Conservation (phyloP, 2,329 filamentous ascomycete genomes). For the Sporothrix inflata region DNA sequence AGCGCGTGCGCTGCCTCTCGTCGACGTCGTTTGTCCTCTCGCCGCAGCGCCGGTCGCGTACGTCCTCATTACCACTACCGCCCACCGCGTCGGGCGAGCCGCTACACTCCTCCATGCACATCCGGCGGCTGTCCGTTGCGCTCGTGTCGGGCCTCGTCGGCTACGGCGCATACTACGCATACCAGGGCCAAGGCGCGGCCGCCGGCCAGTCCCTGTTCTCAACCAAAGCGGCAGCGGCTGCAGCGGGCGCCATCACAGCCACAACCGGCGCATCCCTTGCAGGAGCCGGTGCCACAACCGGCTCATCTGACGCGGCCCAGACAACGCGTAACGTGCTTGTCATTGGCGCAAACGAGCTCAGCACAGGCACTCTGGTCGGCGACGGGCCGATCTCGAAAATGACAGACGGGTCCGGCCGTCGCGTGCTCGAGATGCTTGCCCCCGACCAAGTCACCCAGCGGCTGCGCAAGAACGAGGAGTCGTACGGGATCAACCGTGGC, state of each 20-base stretch:
- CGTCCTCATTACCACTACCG: slow-evolving; percentile 27
- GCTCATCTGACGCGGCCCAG: slow-evolving; percentile 10
- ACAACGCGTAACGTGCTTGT: slow-evolving; percentile 72
- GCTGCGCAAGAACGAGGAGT: slow-evolving; percentile 86
- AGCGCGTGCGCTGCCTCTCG: slow-evolving; percentile 48
- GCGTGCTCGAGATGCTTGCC: slow-evolving; percentile 93
- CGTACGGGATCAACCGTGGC: slow-evolving; percentile 85
- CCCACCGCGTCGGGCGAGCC: slow-evolving; percentile 47
- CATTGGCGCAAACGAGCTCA: slow-evolving; percentile 87
- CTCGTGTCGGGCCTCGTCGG: slow-evolving; percentile 72
- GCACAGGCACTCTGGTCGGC: slow-evolving; percentile 82
- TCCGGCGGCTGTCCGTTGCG: slow-evolving; percentile 68
- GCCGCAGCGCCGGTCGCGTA: slow-evolving; percentile 25
- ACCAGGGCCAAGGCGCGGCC: slow-evolving; percentile 49
- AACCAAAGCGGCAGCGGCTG: slow-evolving; percentile 22
- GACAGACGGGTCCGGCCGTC: slow-evolving; percentile 79
- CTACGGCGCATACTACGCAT: slow-evolving; percentile 77
- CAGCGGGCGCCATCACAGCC: slow-evolving; percentile 33
- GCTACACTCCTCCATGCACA: slow-evolving; percentile 73
- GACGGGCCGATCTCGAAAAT: slow-evolving; percentile 87
- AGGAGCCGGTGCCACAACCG: neutral
- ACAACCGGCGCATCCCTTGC: neutral
- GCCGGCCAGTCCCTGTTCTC: slow-evolving; percentile 24
- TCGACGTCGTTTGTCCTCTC: slow-evolving; percentile 33
- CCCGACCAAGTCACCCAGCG: slow-evolving; percentile 92